phyloP scores from a whole-genome alignment of 2,329 filamentous ascomycete genomes.

The Didymella pinodella region DNA sequence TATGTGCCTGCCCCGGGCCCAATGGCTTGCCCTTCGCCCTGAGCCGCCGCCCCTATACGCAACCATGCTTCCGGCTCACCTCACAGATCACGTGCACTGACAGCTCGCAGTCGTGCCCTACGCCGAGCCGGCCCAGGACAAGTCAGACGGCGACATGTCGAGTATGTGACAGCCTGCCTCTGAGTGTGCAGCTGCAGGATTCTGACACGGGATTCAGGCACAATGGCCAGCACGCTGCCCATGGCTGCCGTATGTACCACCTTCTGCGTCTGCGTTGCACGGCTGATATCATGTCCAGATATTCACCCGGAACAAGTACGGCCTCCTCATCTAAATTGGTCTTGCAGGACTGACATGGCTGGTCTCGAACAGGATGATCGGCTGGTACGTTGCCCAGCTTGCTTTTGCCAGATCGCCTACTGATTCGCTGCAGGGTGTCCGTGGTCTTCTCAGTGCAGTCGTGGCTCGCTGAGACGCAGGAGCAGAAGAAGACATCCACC shows the following conservation, averaged over 20 bases:
- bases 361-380: constrained; percentile 63
- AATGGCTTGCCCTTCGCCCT: constrained; percentile 7
- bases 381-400: constrained; percentile 59
- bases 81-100: constrained; percentile 42
- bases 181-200: not conserved
- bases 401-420: constrained; percentile 20
- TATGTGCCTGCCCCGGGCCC: constrained; percentile 54
- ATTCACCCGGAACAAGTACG: constrained; percentile 87
- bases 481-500: constrained; percentile 67
- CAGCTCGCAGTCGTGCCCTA: constrained; percentile 79
- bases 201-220: constrained; percentile 53
- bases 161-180: constrained; percentile 58
- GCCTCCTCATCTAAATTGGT: constrained; percentile 15
- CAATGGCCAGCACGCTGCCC: constrained; percentile 79
- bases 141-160: constrained; percentile 71
- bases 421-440: constrained; percentile 64
- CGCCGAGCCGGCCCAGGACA: constrained; percentile 74
- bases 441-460: constrained; percentile 77
- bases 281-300: constrained; percentile 62
- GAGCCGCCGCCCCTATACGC: constrained; percentile 16
- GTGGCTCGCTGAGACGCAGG: constrained; percentile 79
- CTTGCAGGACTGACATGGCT: constrained; percentile 28
- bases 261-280: constrained; percentile 27
- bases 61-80: constrained; percentile 14
- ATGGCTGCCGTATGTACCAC: constrained; percentile 78